Conservation (phyloP, 768 basidiomycete genomes). For the Pleurotus pulmonarius region DNA sequence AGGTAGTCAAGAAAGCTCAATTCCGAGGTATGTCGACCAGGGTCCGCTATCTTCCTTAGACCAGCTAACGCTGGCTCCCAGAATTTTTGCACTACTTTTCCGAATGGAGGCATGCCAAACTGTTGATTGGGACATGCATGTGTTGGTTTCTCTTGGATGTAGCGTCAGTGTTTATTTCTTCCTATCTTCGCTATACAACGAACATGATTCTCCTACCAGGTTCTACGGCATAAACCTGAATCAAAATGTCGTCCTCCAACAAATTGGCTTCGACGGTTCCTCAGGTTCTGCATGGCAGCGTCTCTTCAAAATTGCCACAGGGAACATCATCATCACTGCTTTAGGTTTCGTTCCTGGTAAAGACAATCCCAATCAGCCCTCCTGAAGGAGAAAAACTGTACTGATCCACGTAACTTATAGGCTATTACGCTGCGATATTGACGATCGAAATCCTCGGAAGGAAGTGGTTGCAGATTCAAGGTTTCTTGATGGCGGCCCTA, state of each 20-base stretch:
- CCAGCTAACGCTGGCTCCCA: constrained; percentile 11
- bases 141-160: constrained; percentile 81
- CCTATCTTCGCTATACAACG: not conserved
- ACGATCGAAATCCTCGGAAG: constrained; percentile 72
- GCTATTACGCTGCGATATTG: constrained; percentile 67
- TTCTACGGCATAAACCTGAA: constrained; percentile 70
- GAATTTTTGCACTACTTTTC: constrained; percentile 69
- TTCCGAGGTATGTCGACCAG: constrained; percentile 33
- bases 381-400: constrained; percentile 13
- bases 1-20: constrained; percentile 45
- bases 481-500: constrained; percentile 64
- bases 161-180: constrained; percentile 37
- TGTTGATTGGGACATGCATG: constrained; percentile 61
- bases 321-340: constrained; percentile 54
- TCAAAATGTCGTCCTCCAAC: constrained; percentile 54
- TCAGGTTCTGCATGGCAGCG: constrained; percentile 45
- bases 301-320: constrained; percentile 48
- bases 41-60: not conserved
- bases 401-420: constrained; percentile 22
- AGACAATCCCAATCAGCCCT: not conserved
- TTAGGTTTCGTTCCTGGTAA: constrained; percentile 64
- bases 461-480: constrained; percentile 73
- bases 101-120: constrained; percentile 66
- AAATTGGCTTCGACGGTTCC: constrained; percentile 52
- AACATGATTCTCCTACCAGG: constrained; percentile 20